A percentile compares a stretch with the other conserved stretches of the same genome.
These are phyloP conservation scores for Fusarium bactridioides DNA, from an alignment of 2,329 filamentous ascomycete genomes.

Conservation along the genomic window DNA sequence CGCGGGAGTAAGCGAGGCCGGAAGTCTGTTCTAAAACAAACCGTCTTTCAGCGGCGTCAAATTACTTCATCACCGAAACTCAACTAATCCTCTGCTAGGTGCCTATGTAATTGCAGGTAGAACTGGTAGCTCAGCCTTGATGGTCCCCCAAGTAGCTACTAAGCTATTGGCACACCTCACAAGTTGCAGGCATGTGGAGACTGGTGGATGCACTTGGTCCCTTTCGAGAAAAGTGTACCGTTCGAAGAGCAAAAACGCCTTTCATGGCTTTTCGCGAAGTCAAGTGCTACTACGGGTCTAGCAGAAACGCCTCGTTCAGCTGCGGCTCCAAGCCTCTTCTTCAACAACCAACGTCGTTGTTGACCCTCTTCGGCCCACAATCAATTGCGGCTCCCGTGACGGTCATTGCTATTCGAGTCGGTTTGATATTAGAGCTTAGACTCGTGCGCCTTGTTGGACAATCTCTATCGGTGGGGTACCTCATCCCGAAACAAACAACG, in stretches of 20 bases:
- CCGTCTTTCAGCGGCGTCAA: conserved; percentile 13
- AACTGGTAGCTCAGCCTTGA: conserved; percentile 11
- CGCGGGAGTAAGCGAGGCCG: conserved; percentile 22
- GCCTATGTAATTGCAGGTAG: not conserved
- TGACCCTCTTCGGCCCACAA: not conserved
- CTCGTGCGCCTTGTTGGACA: conserved; percentile 18
- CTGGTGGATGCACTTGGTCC: conserved; percentile 31
- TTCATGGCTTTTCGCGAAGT: not conserved
- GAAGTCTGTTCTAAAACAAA: not conserved
- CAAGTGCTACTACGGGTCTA: conserved; percentile 4
- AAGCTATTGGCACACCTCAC: conserved; percentile 17
- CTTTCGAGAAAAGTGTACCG: conserved; percentile 32
- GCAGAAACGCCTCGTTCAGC: conserved; percentile 25
- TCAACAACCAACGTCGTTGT: not conserved
- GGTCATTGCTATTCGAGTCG: not conserved
- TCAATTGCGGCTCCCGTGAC: conserved; percentile 2
- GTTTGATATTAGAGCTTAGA: conserved; percentile 5
- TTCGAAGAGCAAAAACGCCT: conserved; percentile 19
- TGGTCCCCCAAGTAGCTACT: conserved; percentile 1
- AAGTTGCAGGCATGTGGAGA: conserved; percentile 35
- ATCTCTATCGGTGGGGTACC: conserved; percentile 20
- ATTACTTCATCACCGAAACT: conserved; percentile 1
- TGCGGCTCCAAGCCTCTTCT: conserved; percentile 21
- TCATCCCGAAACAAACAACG: conserved; percentile 31
- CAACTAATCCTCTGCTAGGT: not conserved